Evolutionary conservation across 2,329 filamentous ascomycete genomes (phyloP).

Genomic region (Exophiala spinifera): DNA sequence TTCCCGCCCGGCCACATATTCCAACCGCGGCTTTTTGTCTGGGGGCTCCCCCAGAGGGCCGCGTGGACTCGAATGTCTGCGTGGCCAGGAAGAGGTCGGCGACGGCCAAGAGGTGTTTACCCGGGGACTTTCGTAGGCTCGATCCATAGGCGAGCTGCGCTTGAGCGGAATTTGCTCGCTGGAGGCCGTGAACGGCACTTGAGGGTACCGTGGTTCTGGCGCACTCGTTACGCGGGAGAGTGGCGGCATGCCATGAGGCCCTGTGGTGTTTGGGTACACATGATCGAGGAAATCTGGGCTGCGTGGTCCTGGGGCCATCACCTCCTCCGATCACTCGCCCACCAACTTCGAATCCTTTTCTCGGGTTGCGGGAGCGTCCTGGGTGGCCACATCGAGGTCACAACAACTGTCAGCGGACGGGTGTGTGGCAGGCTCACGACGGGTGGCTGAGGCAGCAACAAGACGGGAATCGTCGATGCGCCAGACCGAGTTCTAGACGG

Average conservation of each 20-base stretch:
- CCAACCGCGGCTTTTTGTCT: slow-evolving; percentile 20
- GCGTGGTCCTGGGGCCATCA: slow-evolving; percentile 16
- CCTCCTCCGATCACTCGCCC: slow-evolving; percentile 8
- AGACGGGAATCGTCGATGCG: no score
- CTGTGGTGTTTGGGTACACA: slow-evolving; percentile 8
- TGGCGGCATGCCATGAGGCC: slow-evolving; percentile 8
- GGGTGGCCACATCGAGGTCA: slow-evolving; percentile 20
- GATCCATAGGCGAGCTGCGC: slow-evolving; percentile 18
- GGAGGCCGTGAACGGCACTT: slow-evolving; percentile 5
- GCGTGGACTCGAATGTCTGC: slow-evolving; percentile 4
- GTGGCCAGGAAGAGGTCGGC: slow-evolving; percentile 9
- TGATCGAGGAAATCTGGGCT: slow-evolving; percentile 13
- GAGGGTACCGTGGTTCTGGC: slow-evolving; percentile 13
- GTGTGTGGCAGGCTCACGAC: slow-evolving; percentile 13
- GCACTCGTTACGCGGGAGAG: slow-evolving; percentile 24
- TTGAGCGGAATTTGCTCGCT: slow-evolving; percentile 14
- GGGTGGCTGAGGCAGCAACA: background rate
- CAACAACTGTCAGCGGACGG: background rate
- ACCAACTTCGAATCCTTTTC: slow-evolving; percentile 19
- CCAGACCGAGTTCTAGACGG: slow-evolving; percentile 1
- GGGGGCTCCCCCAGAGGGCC: slow-evolving; percentile 10
- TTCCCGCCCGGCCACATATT: slow-evolving; percentile 9
- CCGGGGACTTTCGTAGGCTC: slow-evolving; percentile 1
- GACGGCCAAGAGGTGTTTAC: slow-evolving; percentile 10
- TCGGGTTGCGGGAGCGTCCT: slow-evolving; percentile 8